Conservation (phyloP, 2,329 filamentous ascomycete genomes). For the Dactylellina parvicollis region DNA sequence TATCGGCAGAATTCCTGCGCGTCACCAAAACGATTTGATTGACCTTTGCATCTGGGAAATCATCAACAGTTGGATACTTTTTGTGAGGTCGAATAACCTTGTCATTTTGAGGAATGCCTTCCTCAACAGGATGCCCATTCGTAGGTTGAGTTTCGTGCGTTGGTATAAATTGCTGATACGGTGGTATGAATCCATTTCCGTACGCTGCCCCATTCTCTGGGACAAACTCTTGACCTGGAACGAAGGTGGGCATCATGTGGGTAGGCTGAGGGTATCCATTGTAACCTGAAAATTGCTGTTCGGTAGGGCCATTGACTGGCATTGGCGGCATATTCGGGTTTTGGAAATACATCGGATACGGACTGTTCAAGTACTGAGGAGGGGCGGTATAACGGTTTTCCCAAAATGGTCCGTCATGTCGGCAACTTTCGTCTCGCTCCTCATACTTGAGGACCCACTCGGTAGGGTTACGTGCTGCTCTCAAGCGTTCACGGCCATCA, state of each 20-base stretch:
- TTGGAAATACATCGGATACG: slow-evolving; percentile 62
- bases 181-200: slow-evolving; percentile 48
- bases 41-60: slow-evolving; percentile 56
- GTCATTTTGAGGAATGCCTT: slow-evolving; percentile 29
- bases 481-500: slow-evolving; percentile 48
- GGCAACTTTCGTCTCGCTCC: slow-evolving; percentile 77
- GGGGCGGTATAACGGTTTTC: slow-evolving; percentile 61
- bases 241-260: slow-evolving; percentile 40
- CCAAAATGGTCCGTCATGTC: slow-evolving; percentile 74
- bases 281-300: slow-evolving; percentile 42
- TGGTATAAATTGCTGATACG: slow-evolving; percentile 40
- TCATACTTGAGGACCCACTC: slow-evolving; percentile 78
- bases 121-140: slow-evolving; percentile 44
- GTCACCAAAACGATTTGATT: slow-evolving; percentile 45
- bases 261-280: slow-evolving; percentile 34
- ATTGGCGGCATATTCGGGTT: slow-evolving; percentile 55
- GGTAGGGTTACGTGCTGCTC: slow-evolving; percentile 49
- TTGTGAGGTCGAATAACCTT: slow-evolving; percentile 38
- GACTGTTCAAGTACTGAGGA: slow-evolving; percentile 58
- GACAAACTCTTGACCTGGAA: slow-evolving; percentile 51
- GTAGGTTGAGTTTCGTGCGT: slow-evolving; percentile 31
- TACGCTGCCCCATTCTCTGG: slow-evolving; percentile 53
- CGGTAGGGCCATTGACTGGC: slow-evolving; percentile 35
- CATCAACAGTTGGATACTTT: slow-evolving; percentile 51
- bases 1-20: slow-evolving; percentile 26